Percentiles rank a stretch among this genome's conserved stretches.
Conservation (phyloP, 148 eudicot species). For the Linanthus parryae region DNA sequence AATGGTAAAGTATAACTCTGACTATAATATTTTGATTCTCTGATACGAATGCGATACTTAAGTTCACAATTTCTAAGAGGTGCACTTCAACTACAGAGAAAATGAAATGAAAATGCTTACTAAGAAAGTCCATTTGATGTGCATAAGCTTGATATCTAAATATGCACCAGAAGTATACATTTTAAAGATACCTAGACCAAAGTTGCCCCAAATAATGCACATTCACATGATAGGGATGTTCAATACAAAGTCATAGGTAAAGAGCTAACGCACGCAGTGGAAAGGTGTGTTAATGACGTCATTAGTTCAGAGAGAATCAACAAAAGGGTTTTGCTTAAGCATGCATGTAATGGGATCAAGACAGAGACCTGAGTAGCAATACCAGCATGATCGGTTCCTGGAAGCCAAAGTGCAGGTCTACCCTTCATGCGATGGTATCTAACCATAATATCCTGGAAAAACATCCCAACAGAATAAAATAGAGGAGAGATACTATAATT, state of each 20-base stretch:
- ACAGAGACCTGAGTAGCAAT: constrained; percentile 93
- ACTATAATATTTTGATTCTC: not conserved
- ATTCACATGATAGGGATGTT: not conserved
- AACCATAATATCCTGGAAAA: constrained; percentile 83
- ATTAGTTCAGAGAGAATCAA: too few relatives aligned
- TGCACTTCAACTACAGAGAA: not conserved
- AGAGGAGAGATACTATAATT: not conserved
- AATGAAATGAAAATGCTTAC: not conserved
- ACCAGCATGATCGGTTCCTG: constrained; percentile 99
- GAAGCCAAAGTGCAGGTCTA: constrained; percentile 93
- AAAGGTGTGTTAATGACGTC: not conserved
- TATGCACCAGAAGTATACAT: not conserved
- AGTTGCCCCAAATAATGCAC: not conserved
- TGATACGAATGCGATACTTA: not conserved
- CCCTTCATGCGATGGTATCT: constrained; percentile 98
- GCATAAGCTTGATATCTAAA: not conserved
- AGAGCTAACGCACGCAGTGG: too few relatives aligned
- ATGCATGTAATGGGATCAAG: constrained; percentile 12
- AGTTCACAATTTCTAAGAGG: not conserved
- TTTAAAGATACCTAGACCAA: not conserved
- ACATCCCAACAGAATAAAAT: constrained; percentile 3
- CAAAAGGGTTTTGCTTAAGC: too few relatives aligned
- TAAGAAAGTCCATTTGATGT: not conserved
- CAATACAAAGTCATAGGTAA: too few relatives aligned
- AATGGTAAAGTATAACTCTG: too few relatives aligned